phyloP scores from a whole-genome alignment of 768 basidiomycete species.

The Psilocybe sp. region DNA sequence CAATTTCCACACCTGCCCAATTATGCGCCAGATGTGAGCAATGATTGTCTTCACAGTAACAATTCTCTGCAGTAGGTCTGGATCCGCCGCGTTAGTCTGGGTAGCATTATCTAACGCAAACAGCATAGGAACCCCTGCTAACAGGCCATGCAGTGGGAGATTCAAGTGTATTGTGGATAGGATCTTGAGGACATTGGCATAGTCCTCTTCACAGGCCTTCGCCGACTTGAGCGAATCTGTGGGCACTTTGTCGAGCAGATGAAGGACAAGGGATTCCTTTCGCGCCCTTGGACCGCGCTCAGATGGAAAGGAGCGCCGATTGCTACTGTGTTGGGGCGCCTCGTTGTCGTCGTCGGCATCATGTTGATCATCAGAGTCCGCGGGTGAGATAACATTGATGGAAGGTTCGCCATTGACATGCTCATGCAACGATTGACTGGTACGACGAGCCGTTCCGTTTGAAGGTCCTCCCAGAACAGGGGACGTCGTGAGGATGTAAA shows the following conservation, averaged over 20 bases:
- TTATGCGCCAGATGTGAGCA: constrained; percentile 58
- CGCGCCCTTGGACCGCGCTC: constrained; percentile 47
- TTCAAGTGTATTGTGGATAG: constrained; percentile 66
- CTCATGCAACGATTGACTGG: constrained; percentile 28
- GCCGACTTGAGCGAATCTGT: constrained; percentile 38
- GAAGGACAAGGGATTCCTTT: constrained; percentile 54
- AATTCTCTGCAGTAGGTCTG: constrained; percentile 40
- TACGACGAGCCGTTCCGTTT: constrained; percentile 38
- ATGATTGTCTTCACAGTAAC: constrained; percentile 62
- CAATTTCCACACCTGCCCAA: constrained; percentile 73
- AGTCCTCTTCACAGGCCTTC: constrained; percentile 70
- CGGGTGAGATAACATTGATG: not conserved
- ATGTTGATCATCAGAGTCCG: constrained; percentile 11
- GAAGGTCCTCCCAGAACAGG: constrained; percentile 52
- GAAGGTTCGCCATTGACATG: constrained; percentile 24
- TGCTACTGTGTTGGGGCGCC: constrained; percentile 11
- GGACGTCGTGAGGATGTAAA: constrained; percentile 76
- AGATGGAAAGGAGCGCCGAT: constrained; percentile 37
- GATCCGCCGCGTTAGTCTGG: constrained; percentile 36
- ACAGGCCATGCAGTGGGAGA: constrained; percentile 70
- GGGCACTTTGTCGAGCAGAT: constrained; percentile 48
- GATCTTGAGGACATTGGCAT: constrained; percentile 65
- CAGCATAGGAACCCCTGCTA: constrained; percentile 85
- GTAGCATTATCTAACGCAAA: constrained; percentile 64
- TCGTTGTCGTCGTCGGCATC: constrained; percentile 8